Base-by-base conservation (phyloP, 768 basidiomycete genomes). In the Leucocoprinus sp. region DNA sequence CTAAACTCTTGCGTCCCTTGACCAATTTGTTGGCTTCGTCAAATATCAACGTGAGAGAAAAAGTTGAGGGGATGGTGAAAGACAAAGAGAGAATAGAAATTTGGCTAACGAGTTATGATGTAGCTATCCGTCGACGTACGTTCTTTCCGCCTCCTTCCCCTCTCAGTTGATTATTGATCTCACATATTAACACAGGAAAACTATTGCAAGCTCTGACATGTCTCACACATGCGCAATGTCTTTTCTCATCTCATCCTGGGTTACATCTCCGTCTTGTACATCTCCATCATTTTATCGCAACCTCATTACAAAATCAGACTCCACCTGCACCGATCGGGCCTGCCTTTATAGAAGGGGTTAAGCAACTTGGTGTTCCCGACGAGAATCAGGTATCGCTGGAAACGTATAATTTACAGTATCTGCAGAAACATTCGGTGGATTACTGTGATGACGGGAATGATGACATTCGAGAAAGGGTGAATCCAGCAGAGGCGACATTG, bases 121-220 rank as follows among this genome's bases (percentile, higher is more conserved):
- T 97, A 15, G 79, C 84, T 22, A 71, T 87, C 38, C 76, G 89
- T 49, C 75, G 85, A 57, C 80, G 93, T 93, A 57, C 59, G 81
- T 68, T 19, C n/a, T 35, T 31, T 35, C 22, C 18, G 1, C 24
- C 37, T 19, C 27, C 37, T 9, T 24, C 34, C n/a, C 4, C 37
- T 48, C 28, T 31, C 27, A 43, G 26, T 17, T 18, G 17, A 43
- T 29, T 22, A 24, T 8, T 34, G 23, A 15, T 5, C 27, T 49
- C 28, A 24, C 37, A 43, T 28, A 24, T 24, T 18, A 38, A 35
- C 21, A 24, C 53, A 93, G 93, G 79, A 58, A 89, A 90, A 60
- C 78, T 81, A 49, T 64, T 93, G 27, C 87, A 90, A 54, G 93
- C 93, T 0, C 60, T 79, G 3, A 71, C 72, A 52, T 86, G 85